phyloP scores from a whole-genome alignment of 2,329 filamentous ascomycete species.

The Aspergillus latus region DNA sequence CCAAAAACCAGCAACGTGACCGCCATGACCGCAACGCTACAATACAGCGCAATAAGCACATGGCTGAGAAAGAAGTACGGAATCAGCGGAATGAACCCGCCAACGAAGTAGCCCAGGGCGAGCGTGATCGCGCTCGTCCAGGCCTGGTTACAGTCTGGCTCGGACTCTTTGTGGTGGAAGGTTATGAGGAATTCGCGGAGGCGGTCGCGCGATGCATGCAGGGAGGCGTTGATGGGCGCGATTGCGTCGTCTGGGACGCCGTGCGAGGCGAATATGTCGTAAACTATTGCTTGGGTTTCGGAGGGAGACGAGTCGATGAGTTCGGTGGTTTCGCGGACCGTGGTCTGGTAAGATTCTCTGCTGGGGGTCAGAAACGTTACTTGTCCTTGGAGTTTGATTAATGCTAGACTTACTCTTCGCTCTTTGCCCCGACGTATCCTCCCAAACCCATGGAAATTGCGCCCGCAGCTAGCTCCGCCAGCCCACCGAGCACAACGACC shows the following conservation, averaged over 20 bases:
- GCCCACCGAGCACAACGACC: constrained; percentile 68
- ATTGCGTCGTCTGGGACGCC: constrained; percentile 40
- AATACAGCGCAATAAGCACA: constrained; percentile 52
- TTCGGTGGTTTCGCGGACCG: constrained; percentile 45
- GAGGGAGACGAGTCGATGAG: constrained; percentile 40
- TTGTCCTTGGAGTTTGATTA: background rate
- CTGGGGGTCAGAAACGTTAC: background rate
- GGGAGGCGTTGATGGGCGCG: constrained; percentile 36
- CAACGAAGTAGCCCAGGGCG: constrained; percentile 67
- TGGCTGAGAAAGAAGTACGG: constrained; percentile 63
- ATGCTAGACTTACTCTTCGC: constrained; percentile 46
- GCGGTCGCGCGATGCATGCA: constrained; percentile 39
- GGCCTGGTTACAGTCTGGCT: constrained; percentile 47
- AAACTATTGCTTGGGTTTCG: constrained; percentile 42
- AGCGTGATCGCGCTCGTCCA: constrained; percentile 63
- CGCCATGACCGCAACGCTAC: constrained; percentile 44
- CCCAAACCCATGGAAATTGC: constrained; percentile 77
- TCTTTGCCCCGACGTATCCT: constrained; percentile 64
- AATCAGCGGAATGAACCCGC: constrained; percentile 68
- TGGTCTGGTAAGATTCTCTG: constrained; percentile 48
- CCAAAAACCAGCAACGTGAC: constrained; percentile 44
- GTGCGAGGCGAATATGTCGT: constrained; percentile 43
- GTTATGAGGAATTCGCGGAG: constrained; percentile 50
- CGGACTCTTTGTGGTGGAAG: constrained; percentile 49
- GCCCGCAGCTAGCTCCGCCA: constrained; percentile 74